Evolutionary conservation across 2,329 filamentous ascomycete genomes (phyloP).

Genomic region (Calonectria hawksworthii): DNA sequence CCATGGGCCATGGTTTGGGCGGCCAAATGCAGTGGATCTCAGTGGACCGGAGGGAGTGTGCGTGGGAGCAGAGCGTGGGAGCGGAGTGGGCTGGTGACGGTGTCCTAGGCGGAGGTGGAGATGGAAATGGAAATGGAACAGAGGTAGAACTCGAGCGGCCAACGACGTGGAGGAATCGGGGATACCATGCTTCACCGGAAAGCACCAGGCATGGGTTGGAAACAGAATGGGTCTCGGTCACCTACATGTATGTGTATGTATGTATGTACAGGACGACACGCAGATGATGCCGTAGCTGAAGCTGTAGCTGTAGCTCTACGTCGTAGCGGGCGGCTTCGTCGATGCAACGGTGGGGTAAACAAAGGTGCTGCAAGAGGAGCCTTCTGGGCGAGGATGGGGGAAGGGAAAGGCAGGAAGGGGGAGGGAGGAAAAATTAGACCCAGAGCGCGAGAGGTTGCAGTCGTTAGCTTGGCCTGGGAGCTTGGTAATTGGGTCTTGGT

Average conservation of each 20-base stretch:
- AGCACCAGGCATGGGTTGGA: constrained; percentile 1
- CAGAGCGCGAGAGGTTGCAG: constrained; percentile 11
- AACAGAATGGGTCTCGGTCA: not conserved
- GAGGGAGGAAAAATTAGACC: not conserved
- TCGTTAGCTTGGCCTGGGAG: not conserved
- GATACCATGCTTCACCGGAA: constrained; percentile 2
- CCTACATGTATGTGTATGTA: not conserved
- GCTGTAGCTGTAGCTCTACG: constrained; percentile 1
- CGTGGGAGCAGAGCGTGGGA: constrained; percentile 24
- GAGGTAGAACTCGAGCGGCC: not conserved
- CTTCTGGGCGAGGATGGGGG: not conserved
- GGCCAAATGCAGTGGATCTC: not conserved
- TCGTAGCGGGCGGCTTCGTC: constrained; percentile 10
- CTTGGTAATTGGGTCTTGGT: not conserved
- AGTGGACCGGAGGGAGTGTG: constrained; percentile 17
- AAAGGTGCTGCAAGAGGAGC: not conserved
- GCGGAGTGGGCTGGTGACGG: constrained; percentile 13
- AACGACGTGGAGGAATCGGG: not conserved
- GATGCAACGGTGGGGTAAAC: constrained; percentile 18
- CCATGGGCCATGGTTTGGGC: constrained; percentile 3
- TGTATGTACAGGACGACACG: not conserved
- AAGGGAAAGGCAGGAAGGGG: not conserved
- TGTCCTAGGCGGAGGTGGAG: not conserved
- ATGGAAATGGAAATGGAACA: not conserved
- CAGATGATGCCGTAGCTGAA: not conserved